Base-by-base conservation (phyloP, 495 filamentous ascomycete genomes). In the Aspergillus coremiiformis region DNA sequence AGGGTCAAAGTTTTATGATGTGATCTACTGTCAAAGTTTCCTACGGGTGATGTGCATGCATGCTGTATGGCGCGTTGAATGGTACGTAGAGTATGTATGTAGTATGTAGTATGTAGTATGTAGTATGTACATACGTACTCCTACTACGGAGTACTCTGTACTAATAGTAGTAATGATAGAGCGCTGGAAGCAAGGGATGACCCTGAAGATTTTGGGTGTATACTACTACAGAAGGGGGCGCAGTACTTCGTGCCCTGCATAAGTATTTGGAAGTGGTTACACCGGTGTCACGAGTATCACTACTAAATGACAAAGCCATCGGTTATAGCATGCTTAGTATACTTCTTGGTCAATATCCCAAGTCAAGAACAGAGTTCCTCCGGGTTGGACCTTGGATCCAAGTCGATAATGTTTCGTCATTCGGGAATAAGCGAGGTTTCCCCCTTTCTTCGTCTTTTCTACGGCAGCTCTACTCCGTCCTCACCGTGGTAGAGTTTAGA, bases 161-260 rank as follows among this genome's bases (percentile, higher is more conserved):
- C n/a, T n/a, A n/a, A n/a, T n/a, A n/a, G n/a, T n/a, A n/a, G n/a
- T n/a, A n/a, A 49, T 57, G 37, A 57, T 41, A 29, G 51, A 53
- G 33, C 42, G 27, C 54, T 17, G 7, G 23, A 60, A 49, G 57
- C 51, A 60, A 60, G 57, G 57, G 57, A 54, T 54, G 49, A 53
- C 51, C 57, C 44, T 35, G 45, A 32, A 32, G 29, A 32, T 12
- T 32, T 27, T 4, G 42, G 42, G 17, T 24, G 4, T 4, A 4
- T 4, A 22, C 10, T 43, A 11, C 10, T 20, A 19, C 15, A 14
- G 47, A 41, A 12, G 4, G 23, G 19, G 35, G 42, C 11, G 27
- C 48, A 51, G 21, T 41, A 42, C 35, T 33, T 24, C 26, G 19
- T 20, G 27, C 41, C 42, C 10, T 26, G 3, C 42, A 4, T 44